These are phyloP conservation scores for Saccharata proteae DNA, from an alignment of 2,329 filamentous ascomycete species.

Conservation along the genomic window DNA sequence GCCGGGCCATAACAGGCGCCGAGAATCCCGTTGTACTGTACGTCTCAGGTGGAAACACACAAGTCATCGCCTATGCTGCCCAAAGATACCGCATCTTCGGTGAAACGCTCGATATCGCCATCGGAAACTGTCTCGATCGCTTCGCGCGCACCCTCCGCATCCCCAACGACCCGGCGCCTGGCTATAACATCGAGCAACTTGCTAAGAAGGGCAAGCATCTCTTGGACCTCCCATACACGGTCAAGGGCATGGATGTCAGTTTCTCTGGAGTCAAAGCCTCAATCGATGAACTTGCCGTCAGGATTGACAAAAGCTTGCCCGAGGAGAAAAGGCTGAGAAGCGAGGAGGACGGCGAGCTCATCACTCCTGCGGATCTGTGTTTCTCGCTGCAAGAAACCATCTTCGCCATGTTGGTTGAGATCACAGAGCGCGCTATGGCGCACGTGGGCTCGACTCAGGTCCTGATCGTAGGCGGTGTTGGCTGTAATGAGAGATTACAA, in stretches of 20 bases:
- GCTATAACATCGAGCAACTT: constrained; percentile 95
- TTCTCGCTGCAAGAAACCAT: constrained; percentile 94
- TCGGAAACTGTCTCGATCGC: constrained; percentile 92
- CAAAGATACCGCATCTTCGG: constrained; percentile 96
- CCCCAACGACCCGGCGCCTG: constrained; percentile 89
- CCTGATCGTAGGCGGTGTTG: constrained; percentile 88
- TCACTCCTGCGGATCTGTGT: constrained; percentile 77
- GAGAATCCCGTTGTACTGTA: constrained; percentile 90
- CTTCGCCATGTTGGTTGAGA: constrained; percentile 95
- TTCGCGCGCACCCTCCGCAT: constrained; percentile 88
- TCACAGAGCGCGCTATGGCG: constrained; percentile 96
- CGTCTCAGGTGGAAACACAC: constrained; percentile 90
- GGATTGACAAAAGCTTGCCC: constrained; percentile 35
- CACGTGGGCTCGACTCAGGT: constrained; percentile 88
- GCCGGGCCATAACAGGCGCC: constrained; percentile 79
- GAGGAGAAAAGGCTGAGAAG: constrained; percentile 28
- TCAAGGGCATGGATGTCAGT: constrained; percentile 98
- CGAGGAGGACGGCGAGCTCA: constrained; percentile 40
- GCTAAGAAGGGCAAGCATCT: constrained; percentile 62
- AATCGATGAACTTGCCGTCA: constrained; percentile 67
- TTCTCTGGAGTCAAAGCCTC: constrained; percentile 85
- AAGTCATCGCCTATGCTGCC: constrained; percentile 93
- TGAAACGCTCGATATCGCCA: constrained; percentile 92
- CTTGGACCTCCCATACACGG: constrained; percentile 83
- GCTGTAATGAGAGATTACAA: constrained; percentile 87